Percentiles rank a stretch among this genome's conserved stretches.
Evolutionary conservation across 1,139 yeast species (phyloP).

Genomic region (Yamadazyma membranifaciens): DNA sequence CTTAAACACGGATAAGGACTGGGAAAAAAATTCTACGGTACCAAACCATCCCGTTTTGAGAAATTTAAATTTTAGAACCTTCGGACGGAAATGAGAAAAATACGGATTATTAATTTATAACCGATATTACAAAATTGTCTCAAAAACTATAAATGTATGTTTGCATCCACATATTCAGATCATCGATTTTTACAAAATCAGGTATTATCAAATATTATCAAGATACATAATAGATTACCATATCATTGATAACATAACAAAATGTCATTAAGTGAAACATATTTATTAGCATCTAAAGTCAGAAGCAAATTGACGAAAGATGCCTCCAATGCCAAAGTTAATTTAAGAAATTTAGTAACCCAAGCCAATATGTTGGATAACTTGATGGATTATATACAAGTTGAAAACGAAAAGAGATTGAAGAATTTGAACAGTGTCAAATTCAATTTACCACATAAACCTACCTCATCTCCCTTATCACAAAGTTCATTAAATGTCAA

Average conservation of each 20-base stretch:
- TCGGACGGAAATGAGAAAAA: too few relatives aligned
- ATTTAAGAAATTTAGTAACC: conserved; percentile 61
- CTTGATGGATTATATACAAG: conserved; percentile 53
- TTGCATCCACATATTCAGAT: not conserved
- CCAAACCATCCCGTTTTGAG: not conserved
- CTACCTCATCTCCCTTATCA: not conserved
- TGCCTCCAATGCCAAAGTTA: conserved; percentile 60
- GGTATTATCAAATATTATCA: too few relatives aligned
- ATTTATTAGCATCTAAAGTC: conserved; percentile 66
- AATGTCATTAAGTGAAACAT: conserved; percentile 54
- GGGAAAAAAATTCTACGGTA: too few relatives aligned
- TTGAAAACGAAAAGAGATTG: conserved; percentile 30
- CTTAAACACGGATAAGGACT: too few relatives aligned
- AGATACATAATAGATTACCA: too few relatives aligned
- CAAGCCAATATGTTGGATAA: conserved; percentile 78
- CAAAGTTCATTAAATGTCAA: conserved; percentile 17
- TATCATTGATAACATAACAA: not conserved
- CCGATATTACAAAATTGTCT: not conserved
- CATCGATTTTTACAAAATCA: too few relatives aligned
- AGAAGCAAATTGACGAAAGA: conserved; percentile 66
- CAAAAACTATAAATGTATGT: conserved; percentile 1
- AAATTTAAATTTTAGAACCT: not conserved
- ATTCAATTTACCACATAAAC: conserved; percentile 14
- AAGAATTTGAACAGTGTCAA: conserved; percentile 17
- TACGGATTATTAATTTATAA: conserved; percentile 2